Conservation (phyloP, 2,329 filamentous ascomycete genomes). For the Fusarium sp. region DNA sequence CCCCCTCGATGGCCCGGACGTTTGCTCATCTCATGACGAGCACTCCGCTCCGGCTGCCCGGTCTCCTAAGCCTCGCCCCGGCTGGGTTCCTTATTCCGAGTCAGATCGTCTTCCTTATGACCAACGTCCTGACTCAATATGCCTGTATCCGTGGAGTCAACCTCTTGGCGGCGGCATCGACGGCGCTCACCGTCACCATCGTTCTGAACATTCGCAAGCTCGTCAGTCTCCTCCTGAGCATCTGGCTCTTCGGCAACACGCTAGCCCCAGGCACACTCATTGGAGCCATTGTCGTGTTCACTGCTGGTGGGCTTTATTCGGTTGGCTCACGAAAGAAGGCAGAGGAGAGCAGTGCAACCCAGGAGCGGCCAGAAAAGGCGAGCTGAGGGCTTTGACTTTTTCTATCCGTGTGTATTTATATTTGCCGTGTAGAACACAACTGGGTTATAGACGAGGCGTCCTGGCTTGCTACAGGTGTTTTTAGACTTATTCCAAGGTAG, state of each 20-base stretch:
- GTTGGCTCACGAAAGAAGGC: constrained; percentile 70
- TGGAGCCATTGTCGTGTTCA: constrained; percentile 89
- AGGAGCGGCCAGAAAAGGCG: constrained; percentile 32
- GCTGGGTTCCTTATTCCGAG: constrained; percentile 66
- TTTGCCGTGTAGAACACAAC: neutral
- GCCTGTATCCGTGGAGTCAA: constrained; percentile 97
- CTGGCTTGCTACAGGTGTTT: neutral
- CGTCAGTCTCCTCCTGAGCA: constrained; percentile 90
- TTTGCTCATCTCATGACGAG: constrained; percentile 76
- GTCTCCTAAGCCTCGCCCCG: constrained; percentile 34
- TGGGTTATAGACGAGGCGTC: constrained; percentile 25
- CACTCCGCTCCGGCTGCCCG: constrained; percentile 64
- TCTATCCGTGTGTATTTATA: neutral
- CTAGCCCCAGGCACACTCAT: constrained; percentile 83
- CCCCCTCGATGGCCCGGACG: constrained; percentile 75
- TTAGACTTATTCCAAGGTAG: neutral
- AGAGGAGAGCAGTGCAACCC: constrained; percentile 21
- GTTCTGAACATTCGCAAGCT: constrained; percentile 96
- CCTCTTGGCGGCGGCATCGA: constrained; percentile 88
- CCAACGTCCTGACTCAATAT: constrained; percentile 92
- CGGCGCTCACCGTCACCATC: constrained; percentile 95
- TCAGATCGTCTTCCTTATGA: constrained; percentile 78
- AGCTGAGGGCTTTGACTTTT: constrained; percentile 23
- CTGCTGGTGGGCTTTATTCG: constrained; percentile 91
- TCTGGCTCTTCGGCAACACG: constrained; percentile 93